Evolutionary conservation across 208 protist species (phyloP), one percentile per base, ranked within the genome.

Genomic region (Crithidia acanthocephali): DNA sequence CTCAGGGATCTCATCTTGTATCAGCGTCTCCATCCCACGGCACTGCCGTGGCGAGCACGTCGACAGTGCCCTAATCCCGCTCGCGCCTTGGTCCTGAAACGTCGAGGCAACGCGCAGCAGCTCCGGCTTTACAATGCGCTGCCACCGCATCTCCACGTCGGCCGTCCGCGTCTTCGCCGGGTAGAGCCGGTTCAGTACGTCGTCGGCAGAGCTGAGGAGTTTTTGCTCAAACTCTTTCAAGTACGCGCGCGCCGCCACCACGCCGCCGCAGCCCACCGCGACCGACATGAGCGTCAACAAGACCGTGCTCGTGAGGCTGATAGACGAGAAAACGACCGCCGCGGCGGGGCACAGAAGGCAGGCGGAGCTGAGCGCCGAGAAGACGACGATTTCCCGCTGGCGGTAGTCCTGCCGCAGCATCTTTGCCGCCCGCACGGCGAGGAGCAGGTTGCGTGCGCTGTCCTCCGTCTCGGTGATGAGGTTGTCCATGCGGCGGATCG

Each of bases 401-500:
- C 61, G 76, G 73, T 85, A 84, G 27, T 86, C 70, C 48, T 71
- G 77, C 32, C 80, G 74, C 57, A 93, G 58, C 23, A 76, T 32
- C 61, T 72, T 86, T 44, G 80, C 81, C 2, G 86, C 85, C 8
- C 74, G 71, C 4, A 76, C 75, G 10, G 85, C 83, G 6, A 93
- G 79, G 0, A 91, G 71, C n/a, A 89, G 76, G 23, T 76, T 78
- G 35, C 76, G 70, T 9, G 80, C 79, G 53, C 77, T 80, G 62
- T 93, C 88, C 60, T 93, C 88, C 11, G 79, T 83, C 56, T 90
- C 88, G 0, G 88, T 90, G 57, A 93, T 84, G 27, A 91, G 72
- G 70, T 93, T 93, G 72, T 93, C 88, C 42, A 90, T 76, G 47
- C 88, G 88, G 0, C 88, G 83, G 33, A 90, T 74, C 47, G 88